A percentile compares a stretch with the other conserved stretches of the same genome.
Conservation (phyloP, 805 yeast species). For the Candida boleticola region DNA sequence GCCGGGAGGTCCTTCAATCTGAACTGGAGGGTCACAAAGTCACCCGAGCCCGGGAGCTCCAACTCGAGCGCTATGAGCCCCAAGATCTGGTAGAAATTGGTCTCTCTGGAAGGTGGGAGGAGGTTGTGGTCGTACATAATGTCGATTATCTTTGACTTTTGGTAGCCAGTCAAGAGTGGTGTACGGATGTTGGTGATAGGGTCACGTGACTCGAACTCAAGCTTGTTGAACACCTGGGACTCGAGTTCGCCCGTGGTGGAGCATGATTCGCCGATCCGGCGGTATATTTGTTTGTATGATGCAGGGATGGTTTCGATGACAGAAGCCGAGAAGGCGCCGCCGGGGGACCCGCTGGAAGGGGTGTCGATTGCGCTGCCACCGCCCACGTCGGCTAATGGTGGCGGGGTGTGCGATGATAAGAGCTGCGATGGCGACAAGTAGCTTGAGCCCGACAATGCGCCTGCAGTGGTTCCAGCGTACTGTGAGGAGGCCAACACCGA, state of each 20-base stretch:
- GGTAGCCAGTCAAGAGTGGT: slow-evolving; percentile 26
- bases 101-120: slow-evolving; percentile 25
- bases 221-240: slow-evolving; percentile 22
- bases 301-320: slow-evolving; percentile 23
- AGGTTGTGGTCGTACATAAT: slow-evolving; percentile 34
- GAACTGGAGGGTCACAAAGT: slow-evolving; percentile 42
- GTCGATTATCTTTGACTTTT: slow-evolving; percentile 32
- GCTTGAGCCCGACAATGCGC: slow-evolving; percentile 10
- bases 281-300: slow-evolving; percentile 25
- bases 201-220: slow-evolving; percentile 13
- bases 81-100: slow-evolving; percentile 32
- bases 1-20: slow-evolving; percentile 33
- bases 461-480: slow-evolving; percentile 5
- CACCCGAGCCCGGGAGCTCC: slow-evolving; percentile 40
- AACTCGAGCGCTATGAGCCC: slow-evolving; percentile 44
- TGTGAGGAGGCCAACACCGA: not conserved
- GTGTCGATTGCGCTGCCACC: slow-evolving; percentile 1
- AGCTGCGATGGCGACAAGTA: slow-evolving; percentile 27
- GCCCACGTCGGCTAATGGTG: not conserved
- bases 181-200: slow-evolving; percentile 10
- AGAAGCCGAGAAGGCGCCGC: slow-evolving; percentile 25
- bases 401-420: slow-evolving; percentile 7
- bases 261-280: slow-evolving; percentile 14
- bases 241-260: slow-evolving; percentile 29
- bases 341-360: slow-evolving; percentile 7